phyloP scores from a whole-genome alignment of 2,329 filamentous ascomycete species.

The Alternaria longipes region DNA sequence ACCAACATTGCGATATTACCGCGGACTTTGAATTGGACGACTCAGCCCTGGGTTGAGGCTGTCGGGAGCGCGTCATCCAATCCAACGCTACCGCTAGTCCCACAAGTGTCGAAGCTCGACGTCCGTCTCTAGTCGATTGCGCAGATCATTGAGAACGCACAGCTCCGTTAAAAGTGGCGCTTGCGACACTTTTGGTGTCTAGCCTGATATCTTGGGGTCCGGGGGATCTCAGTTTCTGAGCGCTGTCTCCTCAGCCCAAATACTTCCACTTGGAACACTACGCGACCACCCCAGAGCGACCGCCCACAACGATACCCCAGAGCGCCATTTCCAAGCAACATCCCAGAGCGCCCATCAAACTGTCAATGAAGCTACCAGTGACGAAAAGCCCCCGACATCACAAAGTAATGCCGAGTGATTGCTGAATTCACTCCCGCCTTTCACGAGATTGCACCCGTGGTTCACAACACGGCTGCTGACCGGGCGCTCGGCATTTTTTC shows the following conservation, averaged over 20 bases:
- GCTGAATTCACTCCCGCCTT: conserved; percentile 2
- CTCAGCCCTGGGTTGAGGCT: conserved; percentile 7
- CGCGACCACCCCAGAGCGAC: conserved; percentile 9
- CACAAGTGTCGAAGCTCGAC: conserved; percentile 11
- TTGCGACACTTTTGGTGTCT: conserved; percentile 6
- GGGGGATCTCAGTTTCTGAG: conserved; percentile 5
- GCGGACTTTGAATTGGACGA: not conserved
- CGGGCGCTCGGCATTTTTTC: conserved; percentile 9
- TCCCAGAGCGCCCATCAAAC: conserved; percentile 12
- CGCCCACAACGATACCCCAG: conserved; percentile 11
- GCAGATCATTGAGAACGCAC: conserved; percentile 14
- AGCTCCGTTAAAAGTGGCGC: conserved; percentile 10
- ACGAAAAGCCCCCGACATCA: conserved; percentile 5
- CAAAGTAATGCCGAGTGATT: conserved; percentile 14
- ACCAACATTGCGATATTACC: conserved; percentile 1
- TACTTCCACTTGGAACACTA: conserved; percentile 7
- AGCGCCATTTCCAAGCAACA: conserved; percentile 15
- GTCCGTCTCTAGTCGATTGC: conserved; percentile 1
- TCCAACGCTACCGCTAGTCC: conserved; percentile 7
- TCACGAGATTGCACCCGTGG: conserved; percentile 5
- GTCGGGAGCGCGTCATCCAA: conserved; percentile 8
- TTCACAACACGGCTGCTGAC: conserved; percentile 9
- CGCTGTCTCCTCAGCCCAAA: conserved; percentile 4
- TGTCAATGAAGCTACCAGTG: conserved; percentile 6
- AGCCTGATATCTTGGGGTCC: conserved; percentile 10